Evolutionary conservation across 129 eudicot genomes (phyloP), one percentile per base, ranked within the genome.

Genomic region (Pittosporum tobira): DNA sequence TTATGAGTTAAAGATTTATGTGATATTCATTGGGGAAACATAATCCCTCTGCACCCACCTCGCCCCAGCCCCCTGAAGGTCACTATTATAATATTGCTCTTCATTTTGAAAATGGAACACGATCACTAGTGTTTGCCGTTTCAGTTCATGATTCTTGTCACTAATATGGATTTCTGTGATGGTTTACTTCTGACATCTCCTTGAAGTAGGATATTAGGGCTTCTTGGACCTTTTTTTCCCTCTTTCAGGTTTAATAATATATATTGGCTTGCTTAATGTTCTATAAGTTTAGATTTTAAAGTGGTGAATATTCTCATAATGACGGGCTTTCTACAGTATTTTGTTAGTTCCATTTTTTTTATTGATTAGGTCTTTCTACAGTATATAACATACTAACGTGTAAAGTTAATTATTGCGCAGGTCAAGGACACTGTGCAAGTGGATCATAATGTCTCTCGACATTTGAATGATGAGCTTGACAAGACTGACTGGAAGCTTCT

Each of bases 401-500:
- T n/a, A 5, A 3, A 43, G n/a, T 31, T 27, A n/a, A 45, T 67
- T 44, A 37, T 49, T 58, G 27, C 26, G 20, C 67, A 90, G 98
- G 98, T 90, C 46, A 90, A 86, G 75, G 98, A 90, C 71, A 90
- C 95, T 15, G 79, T 90, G 61, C 80, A 82, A 82, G 98, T 90
- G 70, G 98, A 90, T 80, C 71, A 83, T 75, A 90, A 90, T 67
- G 98, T 90, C 51, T 77, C 95, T 75, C 83, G 98, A 71, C 98
- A 90, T 75, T 68, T 90, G 67, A 49, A 58, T 23, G 49, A 59
- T 59, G 98, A 90, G 59, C 95, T 90, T 64, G 37, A 47, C 67
- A 61, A 44, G 46, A 71, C 61, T 13, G 98, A 90, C 63, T 86
- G 95, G 95, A 77, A 86, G 84, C 95, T 90, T 66, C 66, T 90